These are phyloP conservation scores for Incumbomyces lentus DNA, from an alignment of 2,329 filamentous ascomycete species.

Conservation along the genomic window DNA sequence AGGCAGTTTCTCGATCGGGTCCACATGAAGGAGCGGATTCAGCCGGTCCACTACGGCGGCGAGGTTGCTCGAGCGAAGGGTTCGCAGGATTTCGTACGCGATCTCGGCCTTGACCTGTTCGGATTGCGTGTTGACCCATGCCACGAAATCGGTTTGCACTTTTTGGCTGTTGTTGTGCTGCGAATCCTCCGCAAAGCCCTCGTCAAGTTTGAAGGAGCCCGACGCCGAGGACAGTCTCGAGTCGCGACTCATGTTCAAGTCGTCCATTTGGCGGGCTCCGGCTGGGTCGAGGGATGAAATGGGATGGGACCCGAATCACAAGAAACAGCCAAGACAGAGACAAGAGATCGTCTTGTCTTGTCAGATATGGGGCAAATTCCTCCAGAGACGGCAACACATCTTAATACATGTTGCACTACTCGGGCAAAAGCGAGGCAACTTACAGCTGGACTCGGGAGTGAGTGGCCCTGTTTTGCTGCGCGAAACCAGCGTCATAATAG, in stretches of 20 bases:
- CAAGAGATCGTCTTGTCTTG: too few species aligned
- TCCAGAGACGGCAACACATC: too few species aligned
- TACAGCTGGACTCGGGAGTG: too few species aligned
- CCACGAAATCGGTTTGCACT: conserved; percentile 32
- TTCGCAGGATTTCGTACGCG: conserved; percentile 65
- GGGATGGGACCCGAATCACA: too few species aligned
- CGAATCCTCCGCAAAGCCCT: conserved; percentile 72
- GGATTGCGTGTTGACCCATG: conserved; percentile 44
- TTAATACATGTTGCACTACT: too few species aligned
- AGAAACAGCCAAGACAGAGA: too few species aligned
- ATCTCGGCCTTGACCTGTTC: conserved; percentile 56
- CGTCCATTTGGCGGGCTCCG: too few species aligned
- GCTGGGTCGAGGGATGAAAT: too few species aligned
- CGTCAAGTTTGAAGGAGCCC: conserved; percentile 54
- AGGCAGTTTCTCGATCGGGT: conserved; percentile 77
- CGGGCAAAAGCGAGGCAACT: too few species aligned
- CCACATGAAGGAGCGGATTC: conserved; percentile 78
- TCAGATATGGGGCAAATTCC: too few species aligned
- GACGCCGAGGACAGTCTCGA: conserved; percentile 5
- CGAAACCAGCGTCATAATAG: too few species aligned
- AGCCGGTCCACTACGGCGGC: conserved; percentile 70
- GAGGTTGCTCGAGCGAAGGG: conserved; percentile 69
- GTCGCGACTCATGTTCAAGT: conserved; percentile 1
- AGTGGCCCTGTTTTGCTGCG: too few species aligned
- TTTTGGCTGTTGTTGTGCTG: conserved; percentile 27